A percentile compares a stretch with the other conserved stretches of the same genome.
Conservation (phyloP, 2,329 filamentous ascomycete species). For the Corniculantispora saksenae region DNA sequence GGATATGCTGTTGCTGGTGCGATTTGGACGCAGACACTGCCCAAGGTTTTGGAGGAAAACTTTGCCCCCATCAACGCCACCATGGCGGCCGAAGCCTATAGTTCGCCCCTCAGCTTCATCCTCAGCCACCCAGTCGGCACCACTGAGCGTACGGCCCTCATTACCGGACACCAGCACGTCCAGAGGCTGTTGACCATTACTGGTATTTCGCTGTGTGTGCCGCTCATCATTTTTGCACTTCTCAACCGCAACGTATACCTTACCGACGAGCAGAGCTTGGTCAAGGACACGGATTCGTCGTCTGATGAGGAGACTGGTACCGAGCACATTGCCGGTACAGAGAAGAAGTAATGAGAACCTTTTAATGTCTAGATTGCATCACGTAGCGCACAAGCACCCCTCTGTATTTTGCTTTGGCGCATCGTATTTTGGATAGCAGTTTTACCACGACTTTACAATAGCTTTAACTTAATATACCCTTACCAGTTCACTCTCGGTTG, state of each 20-base stretch:
- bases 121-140: conserved; percentile 40
- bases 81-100: conserved; percentile 35
- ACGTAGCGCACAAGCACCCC: neutral
- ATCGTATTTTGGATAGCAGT: neutral
- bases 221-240: conserved; percentile 46
- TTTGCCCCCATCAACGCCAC: conserved; percentile 42
- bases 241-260: conserved; percentile 48
- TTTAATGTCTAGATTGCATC: neutral
- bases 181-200: conserved; percentile 50
- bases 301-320: conserved; percentile 22
- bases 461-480: conserved; percentile 16
- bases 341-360: conserved; percentile 4
- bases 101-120: conserved; percentile 32
- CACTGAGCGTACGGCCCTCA: conserved; percentile 43
- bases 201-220: conserved; percentile 50
- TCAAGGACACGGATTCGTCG: conserved; percentile 29
- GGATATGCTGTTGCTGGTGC: conserved; percentile 62
- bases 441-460: too few species aligned
- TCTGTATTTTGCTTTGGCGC: neutral
- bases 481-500: too few species aligned
- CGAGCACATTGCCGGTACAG: conserved; percentile 7
- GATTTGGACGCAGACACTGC: conserved; percentile 62
- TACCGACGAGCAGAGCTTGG: conserved; percentile 46
- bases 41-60: conserved; percentile 49
- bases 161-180: conserved; percentile 47